These are phyloP conservation scores for Sonneratia alba DNA, from an alignment of 345 rosid species.

Conservation along the genomic window DNA sequence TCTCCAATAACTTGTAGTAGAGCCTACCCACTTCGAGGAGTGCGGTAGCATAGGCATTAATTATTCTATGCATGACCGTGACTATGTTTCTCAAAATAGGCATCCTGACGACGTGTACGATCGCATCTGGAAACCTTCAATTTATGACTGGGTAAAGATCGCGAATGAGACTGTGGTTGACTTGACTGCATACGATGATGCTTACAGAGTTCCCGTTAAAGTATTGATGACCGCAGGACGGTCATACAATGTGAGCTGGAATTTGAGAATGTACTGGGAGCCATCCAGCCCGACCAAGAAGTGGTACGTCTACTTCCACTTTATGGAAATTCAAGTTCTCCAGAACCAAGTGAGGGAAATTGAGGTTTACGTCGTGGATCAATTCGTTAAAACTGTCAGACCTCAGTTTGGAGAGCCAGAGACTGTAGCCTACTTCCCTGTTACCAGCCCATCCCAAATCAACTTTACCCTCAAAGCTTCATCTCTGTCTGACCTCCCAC, in stretches of 20 bases:
- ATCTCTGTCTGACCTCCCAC: neutral
- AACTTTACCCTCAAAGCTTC: neutral
- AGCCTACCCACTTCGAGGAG: no score
- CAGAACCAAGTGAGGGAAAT: neutral
- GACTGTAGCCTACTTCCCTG: neutral
- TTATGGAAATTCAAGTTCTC: neutral
- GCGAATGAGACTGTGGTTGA: neutral
- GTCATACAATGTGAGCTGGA: neutral
- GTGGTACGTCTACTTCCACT: conserved; percentile 4
- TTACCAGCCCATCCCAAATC: neutral
- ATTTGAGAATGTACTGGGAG: no score
- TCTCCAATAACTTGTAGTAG: no score
- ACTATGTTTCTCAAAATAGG: neutral
- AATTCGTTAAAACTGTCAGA: neutral
- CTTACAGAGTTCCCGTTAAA: neutral
- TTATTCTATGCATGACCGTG: no score
- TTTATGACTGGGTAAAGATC: neutral
- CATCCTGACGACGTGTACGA: conserved; percentile 4
- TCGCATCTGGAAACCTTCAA: neutral
- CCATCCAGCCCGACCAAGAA: neutral
- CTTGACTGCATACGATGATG: neutral
- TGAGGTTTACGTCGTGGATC: neutral
- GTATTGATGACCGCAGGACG: conserved; percentile 2
- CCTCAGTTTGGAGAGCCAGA: neutral
- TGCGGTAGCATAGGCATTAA: no score